Evolutionary conservation across 2,329 filamentous ascomycete genomes (phyloP), one percentile per base, ranked within the genome.

Genomic region (Diaporthe citriasiana): DNA sequence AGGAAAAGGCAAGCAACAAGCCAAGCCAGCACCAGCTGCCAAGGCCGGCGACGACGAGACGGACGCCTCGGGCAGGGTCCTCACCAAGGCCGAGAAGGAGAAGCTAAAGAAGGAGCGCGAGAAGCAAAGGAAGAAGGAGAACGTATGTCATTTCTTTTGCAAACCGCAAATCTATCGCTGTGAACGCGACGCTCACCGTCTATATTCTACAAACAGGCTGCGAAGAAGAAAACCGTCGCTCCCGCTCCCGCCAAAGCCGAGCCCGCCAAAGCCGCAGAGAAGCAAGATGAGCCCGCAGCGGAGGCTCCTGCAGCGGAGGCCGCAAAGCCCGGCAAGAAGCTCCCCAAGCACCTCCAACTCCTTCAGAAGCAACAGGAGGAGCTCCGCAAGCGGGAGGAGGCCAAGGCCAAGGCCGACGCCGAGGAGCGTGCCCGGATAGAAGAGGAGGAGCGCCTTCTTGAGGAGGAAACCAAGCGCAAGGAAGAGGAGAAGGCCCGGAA

Each of bases 51-150:
- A 87, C 8, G 88, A 87, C 3, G 88, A 87, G 27, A 88, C 87
- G 25, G 87, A 85, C 15, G 90, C 83, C 10, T 87, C 87, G 74
- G 93, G 93, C 57, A 90, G 92, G 72, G 89, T 98, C 65, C 92
- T 98, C 86, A 97, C 95, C 51, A 99, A 98, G 90, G 97, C 97
- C 74, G 95, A 99, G 87, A 99, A 99, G 87, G 97, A 99, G 84
- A 97, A 95, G 85, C 89, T 96, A 81, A 98, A 96, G 89, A 99
- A 98, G 87, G 97, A 99, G 87, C 92, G 95, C 76, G 97, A 99
- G 87, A 99, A 99, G 91, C 94, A 97, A 86, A 90, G 95, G 78
- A 99, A 99, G 87, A 99, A 95, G 91, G 97, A 99, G 85, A 93
- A 98, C 90, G 95, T 97, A 76, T 65, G 75, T 60, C 33, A 25